phyloP scores from a whole-genome alignment of 139 green algal species.

The Pseudopediastrum boryanum region DNA sequence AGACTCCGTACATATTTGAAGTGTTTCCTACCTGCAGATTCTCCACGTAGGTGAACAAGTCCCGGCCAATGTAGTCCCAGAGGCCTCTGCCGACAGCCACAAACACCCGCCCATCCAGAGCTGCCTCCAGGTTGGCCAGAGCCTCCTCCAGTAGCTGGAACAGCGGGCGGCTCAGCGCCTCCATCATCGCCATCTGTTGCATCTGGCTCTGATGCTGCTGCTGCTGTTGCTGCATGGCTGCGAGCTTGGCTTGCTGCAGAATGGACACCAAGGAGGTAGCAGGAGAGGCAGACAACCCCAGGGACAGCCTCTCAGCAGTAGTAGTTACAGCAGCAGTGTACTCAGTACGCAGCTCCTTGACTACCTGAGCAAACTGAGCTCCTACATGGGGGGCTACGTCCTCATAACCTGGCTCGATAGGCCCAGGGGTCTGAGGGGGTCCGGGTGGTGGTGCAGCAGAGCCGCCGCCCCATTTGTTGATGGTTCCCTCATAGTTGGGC shows the following conservation, averaged over 20 bases:
- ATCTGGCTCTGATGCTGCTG: constrained; percentile 12
- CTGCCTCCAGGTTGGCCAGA: constrained; percentile 40
- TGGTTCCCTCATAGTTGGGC: constrained; percentile 47
- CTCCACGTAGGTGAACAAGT: constrained; percentile 63
- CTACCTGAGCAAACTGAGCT: constrained; percentile 60
- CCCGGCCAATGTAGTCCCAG: constrained; percentile 60
- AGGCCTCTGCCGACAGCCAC: constrained; percentile 54
- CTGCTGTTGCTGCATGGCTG: not conserved
- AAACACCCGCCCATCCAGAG: constrained; percentile 60
- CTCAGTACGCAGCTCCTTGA: constrained; percentile 66
- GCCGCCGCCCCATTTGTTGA: constrained; percentile 47
- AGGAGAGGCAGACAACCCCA: constrained; percentile 28
- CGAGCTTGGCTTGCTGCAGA: constrained; percentile 34
- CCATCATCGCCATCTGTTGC: constrained; percentile 30
- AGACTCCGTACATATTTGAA: no score
- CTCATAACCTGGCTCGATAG: constrained; percentile 17
- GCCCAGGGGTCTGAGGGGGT: not conserved
- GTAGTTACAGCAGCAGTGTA: constrained; percentile 49
- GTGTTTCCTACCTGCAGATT: constrained; percentile 58
- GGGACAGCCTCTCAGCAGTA: constrained; percentile 49
- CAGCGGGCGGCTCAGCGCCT: constrained; percentile 26
- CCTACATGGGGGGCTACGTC: constrained; percentile 49
- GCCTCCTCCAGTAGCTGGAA: constrained; percentile 39
- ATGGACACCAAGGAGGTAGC: constrained; percentile 37
- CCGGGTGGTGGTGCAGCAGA: constrained; percentile 1